Base-by-base conservation (phyloP, 805 yeast genomes). In the Zygosaccharomyces siamensis region DNA sequence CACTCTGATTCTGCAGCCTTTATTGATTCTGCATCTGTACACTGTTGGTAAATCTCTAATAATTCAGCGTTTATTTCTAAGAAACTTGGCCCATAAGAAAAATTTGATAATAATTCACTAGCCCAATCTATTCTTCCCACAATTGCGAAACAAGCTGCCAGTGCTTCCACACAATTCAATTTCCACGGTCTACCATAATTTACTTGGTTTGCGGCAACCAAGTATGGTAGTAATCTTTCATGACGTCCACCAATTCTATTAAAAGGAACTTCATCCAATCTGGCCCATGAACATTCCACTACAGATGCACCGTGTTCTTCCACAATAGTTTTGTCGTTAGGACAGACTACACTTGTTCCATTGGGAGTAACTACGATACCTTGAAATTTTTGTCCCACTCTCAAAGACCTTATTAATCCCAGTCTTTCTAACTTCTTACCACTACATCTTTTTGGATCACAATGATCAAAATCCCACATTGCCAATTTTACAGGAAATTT, bases 391-490 rank as follows among this genome's bases (percentile, higher is more conserved):
- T 90, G 97, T 0, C 99, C 99, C n/a, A 93, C 80, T 51, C 95
- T 72, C 52, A 93, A 64, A 46, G 80, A 79, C 52, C 81, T 80
- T 44, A 93, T 90, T 18, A 89, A 69, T 0, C 98, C 98, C 18
- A 92, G 67, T 47, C 98, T 75, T 61, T 89, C 97, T 27, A 93
- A 73, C 64, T 89, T 90, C 71, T 93, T 93, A 16, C 99, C 99
- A 56, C 95, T 84, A 65, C 99, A 93, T 63, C 97, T 77, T 63
- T 93, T 93, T 1, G 99, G 99, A 69, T 93, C 99, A 71, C 99
- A 93, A 64, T 93, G 99, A 56, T 90, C 96, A 63, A 93, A 93
- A 66, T 93, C 99, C 97, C 99, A 92, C 99, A 92, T 92, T 14
- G 97, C 97, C 53, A 90, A 67, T 61, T 88, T 89, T 30, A 85